Conservation (phyloP, 192 early-diverging fungal genomes). For the Phlyctochytrium planicorne region DNA sequence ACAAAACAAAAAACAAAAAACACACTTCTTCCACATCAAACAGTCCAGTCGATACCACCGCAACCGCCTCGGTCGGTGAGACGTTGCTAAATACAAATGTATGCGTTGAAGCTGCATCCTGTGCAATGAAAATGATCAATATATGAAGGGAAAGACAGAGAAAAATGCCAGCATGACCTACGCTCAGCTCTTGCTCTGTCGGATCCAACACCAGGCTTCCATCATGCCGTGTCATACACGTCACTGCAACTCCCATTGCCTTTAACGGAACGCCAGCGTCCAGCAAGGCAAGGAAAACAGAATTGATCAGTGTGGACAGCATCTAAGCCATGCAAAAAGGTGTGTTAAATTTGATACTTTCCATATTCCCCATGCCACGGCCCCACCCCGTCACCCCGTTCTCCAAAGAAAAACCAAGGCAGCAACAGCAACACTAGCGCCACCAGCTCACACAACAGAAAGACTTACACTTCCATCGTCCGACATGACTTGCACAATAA, state of each 20-base stretch:
- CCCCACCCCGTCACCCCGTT: neutral
- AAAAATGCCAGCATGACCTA: slow-evolving; percentile 18
- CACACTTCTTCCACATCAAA: too few species aligned
- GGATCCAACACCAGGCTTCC: slow-evolving; percentile 75
- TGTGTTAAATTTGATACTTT: neutral
- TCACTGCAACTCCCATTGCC: slow-evolving; percentile 64
- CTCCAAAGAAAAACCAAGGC: neutral
- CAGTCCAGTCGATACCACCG: too few species aligned
- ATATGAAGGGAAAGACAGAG: neutral
- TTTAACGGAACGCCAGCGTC: slow-evolving; percentile 88
- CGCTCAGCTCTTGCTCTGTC: slow-evolving; percentile 67
- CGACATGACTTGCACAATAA: slow-evolving; percentile 80
- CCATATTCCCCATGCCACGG: neutral
- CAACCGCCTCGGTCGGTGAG: too few species aligned
- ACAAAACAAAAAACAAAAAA: too few species aligned
- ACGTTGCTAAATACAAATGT: too few species aligned
- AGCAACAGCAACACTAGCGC: too few species aligned
- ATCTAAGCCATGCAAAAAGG: slow-evolving; percentile 39
- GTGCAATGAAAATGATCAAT: slow-evolving; percentile 1
- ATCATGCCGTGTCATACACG: slow-evolving; percentile 65
- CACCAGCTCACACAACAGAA: too few species aligned
- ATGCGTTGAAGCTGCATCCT: slow-evolving; percentile 71
- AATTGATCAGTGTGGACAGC: slow-evolving; percentile 79
- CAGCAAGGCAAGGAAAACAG: slow-evolving; percentile 76
- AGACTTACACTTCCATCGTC: slow-evolving; percentile 80